Evolutionary conservation across 176 grass and related monocot genomes (phyloP).

Genomic region (Hordeum marinum): DNA sequence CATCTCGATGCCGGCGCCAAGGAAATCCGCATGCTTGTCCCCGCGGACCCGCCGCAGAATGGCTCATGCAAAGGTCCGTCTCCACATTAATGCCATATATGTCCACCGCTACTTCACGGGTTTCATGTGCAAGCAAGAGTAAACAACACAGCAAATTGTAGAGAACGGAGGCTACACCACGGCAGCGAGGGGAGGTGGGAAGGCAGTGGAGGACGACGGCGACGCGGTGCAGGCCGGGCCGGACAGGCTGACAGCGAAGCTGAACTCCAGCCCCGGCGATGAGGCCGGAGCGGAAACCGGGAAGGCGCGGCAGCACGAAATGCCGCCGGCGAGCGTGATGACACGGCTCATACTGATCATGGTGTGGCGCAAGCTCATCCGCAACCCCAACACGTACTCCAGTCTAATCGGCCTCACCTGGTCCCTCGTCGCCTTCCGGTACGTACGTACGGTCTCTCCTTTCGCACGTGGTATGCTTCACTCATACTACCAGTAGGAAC

Average conservation of each 20-base stretch:
- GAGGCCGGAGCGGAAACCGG: neutral
- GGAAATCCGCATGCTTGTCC: slow-evolving; percentile 88
- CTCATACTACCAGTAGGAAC: neutral
- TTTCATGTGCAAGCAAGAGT: slow-evolving; percentile 5
- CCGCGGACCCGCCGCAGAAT: slow-evolving; percentile 58
- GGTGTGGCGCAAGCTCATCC: slow-evolving; percentile 97
- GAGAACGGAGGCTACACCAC: slow-evolving; percentile 24
- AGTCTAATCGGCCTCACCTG: slow-evolving; percentile 41
- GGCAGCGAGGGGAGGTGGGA: neutral
- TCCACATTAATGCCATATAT: neutral
- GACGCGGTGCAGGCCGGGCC: slow-evolving; percentile 21
- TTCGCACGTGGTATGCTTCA: slow-evolving; percentile 26
- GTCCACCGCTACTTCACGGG: neutral
- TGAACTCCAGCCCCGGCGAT: slow-evolving; percentile 19
- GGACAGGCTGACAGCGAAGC: slow-evolving; percentile 50
- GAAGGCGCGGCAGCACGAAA: slow-evolving; percentile 33
- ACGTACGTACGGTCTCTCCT: neutral
- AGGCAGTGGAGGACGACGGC: slow-evolving; percentile 19
- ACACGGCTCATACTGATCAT: slow-evolving; percentile 82
- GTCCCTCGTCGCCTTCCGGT: slow-evolving; percentile 56
- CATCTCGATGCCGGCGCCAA: slow-evolving; percentile 50
- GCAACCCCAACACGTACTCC: slow-evolving; percentile 97
- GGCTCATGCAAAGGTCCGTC: slow-evolving; percentile 59
- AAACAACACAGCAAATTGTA: neutral
- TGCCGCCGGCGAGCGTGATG: slow-evolving; percentile 89